Conservation (phyloP, 2,329 filamentous ascomycete species). For the Talaromyces sp. region DNA sequence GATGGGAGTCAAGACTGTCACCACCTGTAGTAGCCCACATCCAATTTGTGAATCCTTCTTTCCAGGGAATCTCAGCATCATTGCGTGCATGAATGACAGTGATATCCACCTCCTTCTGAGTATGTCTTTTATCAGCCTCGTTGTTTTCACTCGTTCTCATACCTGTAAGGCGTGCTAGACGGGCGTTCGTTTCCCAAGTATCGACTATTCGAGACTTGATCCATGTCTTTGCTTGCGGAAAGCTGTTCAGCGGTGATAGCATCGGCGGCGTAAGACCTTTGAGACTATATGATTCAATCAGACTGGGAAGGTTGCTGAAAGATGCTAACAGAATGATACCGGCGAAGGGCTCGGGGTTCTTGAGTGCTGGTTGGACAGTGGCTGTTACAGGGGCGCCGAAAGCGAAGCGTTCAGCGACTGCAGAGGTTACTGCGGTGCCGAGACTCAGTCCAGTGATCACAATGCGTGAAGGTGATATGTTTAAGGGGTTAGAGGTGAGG, state of each 20-base stretch:
- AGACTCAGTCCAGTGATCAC: conserved; percentile 82
- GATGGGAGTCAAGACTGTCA: neutral
- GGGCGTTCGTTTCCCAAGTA: conserved; percentile 69
- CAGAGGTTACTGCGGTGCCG: conserved; percentile 78
- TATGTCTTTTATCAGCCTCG: conserved; percentile 53
- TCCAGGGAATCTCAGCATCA: conserved; percentile 78
- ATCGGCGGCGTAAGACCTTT: conserved; percentile 71
- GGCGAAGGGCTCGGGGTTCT: conserved; percentile 62
- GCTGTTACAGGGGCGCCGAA: conserved; percentile 35
- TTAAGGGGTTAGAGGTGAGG: conserved; percentile 53
- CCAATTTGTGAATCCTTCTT: conserved; percentile 42
- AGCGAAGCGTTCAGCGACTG: conserved; percentile 69
- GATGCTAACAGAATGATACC: conserved; percentile 75
- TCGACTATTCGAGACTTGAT: conserved; percentile 68
- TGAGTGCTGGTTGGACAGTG: conserved; percentile 40
- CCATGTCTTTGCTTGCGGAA: conserved; percentile 61
- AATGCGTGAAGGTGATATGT: conserved; percentile 67
- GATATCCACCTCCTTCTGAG: conserved; percentile 57
- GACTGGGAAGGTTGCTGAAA: conserved; percentile 69
- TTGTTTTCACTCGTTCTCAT: conserved; percentile 27
- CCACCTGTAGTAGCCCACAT: conserved; percentile 32
- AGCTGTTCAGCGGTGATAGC: conserved; percentile 67
- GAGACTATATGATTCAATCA: conserved; percentile 75
- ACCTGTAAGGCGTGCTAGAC: conserved; percentile 52
- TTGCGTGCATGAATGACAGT: conserved; percentile 75